A percentile compares a stretch with the other conserved stretches of the same genome.
Conservation (phyloP, 192 early-diverging fungal genomes). For the Gigaspora rosea region DNA sequence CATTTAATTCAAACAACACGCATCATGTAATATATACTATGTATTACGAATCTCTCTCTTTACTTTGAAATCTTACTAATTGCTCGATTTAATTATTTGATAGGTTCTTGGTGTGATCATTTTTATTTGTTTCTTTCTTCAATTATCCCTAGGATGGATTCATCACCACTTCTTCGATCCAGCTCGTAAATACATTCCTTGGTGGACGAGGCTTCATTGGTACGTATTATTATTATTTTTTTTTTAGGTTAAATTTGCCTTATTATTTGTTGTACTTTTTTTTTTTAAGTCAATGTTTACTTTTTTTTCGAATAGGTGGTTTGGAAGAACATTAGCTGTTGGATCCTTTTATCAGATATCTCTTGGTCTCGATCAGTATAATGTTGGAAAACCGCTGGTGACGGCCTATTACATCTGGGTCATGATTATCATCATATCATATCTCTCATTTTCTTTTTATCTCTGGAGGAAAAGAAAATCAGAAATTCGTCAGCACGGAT, state of each 20-base stretch:
- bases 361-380: constrained; percentile 15
- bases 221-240: background rate
- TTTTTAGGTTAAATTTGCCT: no score
- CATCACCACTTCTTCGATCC: constrained; percentile 27
- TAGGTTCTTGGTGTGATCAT: constrained; percentile 19
- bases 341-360: background rate
- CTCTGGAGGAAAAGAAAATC: background rate
- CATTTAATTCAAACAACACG: background rate
- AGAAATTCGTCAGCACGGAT: background rate
- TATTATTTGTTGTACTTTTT: no score
- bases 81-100: background rate
- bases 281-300: no score
- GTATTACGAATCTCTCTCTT: background rate
- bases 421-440: background rate
- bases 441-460: background rate
- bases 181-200: constrained; percentile 15
- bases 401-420: background rate
- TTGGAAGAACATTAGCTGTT: constrained; percentile 7
- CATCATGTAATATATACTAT: background rate
- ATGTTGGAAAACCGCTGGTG: background rate
- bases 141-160: constrained; percentile 9
- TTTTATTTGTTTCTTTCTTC: constrained; percentile 6
- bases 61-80: background rate
- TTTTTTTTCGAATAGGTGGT: constrained; percentile 28
- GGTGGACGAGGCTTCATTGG: constrained; percentile 35